Evolutionary conservation across 169 alveolate genomes (phyloP).

Genomic region (Babesia bigemina): DNA sequence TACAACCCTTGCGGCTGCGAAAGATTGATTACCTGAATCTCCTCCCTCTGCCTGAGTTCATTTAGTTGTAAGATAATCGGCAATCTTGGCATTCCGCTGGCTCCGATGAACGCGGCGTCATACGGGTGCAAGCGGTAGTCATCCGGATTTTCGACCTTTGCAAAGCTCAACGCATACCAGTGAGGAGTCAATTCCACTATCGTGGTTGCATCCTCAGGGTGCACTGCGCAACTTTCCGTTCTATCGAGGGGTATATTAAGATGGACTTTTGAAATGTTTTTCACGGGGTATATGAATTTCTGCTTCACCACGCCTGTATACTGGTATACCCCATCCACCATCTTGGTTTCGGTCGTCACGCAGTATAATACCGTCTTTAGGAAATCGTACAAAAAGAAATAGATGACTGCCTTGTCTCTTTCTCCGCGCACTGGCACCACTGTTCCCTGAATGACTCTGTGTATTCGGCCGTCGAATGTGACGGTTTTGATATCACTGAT

Average conservation of each 20-base stretch:
- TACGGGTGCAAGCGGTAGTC: background rate
- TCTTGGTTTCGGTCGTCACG: background rate
- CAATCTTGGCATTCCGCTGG: conserved; percentile 5
- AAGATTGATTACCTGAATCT: background rate
- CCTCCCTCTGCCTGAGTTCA: background rate
- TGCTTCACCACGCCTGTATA: conserved; percentile 6
- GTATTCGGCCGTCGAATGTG: conserved; percentile 4
- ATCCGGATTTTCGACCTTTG: background rate
- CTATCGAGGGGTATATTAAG: background rate
- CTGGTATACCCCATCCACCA: background rate
- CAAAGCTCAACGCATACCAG: background rate
- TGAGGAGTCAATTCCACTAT: background rate
- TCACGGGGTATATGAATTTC: background rate
- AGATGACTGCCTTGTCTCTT: background rate
- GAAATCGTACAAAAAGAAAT: conserved; percentile 13
- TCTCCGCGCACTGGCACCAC: background rate
- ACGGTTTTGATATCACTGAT: background rate
- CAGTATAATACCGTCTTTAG: background rate
- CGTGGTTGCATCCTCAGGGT: conserved; percentile 7
- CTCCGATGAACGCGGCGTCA: conserved; percentile 12
- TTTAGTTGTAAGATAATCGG: background rate
- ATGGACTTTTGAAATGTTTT: background rate
- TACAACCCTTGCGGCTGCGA: background rate
- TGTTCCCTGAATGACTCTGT: conserved; percentile 1
- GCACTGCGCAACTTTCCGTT: background rate